Base-by-base conservation (phyloP, 2,329 filamentous ascomycete species). In the Aurifilum marmelostoma region DNA sequence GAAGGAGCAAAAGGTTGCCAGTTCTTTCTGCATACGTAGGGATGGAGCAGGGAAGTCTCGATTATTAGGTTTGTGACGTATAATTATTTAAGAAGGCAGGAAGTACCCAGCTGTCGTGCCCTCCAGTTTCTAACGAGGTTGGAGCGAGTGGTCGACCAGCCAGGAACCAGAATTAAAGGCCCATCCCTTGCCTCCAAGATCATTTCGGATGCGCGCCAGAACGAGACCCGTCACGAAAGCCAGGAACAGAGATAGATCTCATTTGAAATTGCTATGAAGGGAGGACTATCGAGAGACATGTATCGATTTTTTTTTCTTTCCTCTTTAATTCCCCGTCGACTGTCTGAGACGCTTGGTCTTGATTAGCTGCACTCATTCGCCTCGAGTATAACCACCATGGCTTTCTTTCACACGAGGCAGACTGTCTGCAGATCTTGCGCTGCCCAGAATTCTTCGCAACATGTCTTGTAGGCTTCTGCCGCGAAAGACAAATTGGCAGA, bases 111-210 rank as follows among this genome's bases (percentile, higher is more conserved):
- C 14, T 29, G 6, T 37, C 8, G 21, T 29, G 56, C 56, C 21
- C 11, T 12, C 18, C 7, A 59, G 24, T 8, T 21, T 37, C 9
- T 8, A 29, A 59, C 29, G 56, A 59, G 56, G 56, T 59, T 59
- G 56, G 43, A 47, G 32, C 21, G 43, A 47, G 56, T 34, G 56
- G 56, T 59, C 32, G 16, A n/a, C 32, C 56, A 59, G 56, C 56
- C 56, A 14, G 56, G 29, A 14, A 37, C 11, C 16, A 59, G 56
- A 59, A 59, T 59, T 18, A 37, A 59, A n/a, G n/a, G 32, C 29
- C 21, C 56, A 59, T 59, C 56, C 56, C 56, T 59, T 59, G 32
- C 56, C 56, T 59, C 56, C 18, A 37, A 37, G 21, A 3, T 59
- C 56, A 34, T 59, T 37, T 32, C 29, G 29, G 32, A n/a, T 37